Base-by-base conservation (phyloP, 2,329 filamentous ascomycete genomes). In the Tolypocladium paradoxum region DNA sequence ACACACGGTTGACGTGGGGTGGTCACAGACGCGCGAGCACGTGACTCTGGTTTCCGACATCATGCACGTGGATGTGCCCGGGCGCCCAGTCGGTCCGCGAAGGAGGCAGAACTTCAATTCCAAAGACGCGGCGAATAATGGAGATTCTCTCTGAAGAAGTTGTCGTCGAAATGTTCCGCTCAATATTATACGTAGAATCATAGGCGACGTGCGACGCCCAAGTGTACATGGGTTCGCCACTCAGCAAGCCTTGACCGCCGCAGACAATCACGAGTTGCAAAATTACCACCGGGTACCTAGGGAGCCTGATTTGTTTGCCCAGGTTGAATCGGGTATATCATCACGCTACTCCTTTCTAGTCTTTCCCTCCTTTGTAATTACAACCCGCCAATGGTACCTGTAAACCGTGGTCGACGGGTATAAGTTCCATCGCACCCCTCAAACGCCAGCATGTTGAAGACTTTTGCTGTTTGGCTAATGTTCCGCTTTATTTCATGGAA, bases 401-500 rank as follows among this genome's bases (percentile, higher is more conserved):
- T 31, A 51, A 31, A 27, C 33, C 35, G 34, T 29, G 34, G 48
- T 38, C 48, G 27, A 49, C 24, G 16, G 34, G 16, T 14, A 49
- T 27, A 24, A 29, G 9, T 31, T 38, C 50, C 49, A 50, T 27
- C 29, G 35, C 48, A 22, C 34, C 50, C 50, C 50, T 37, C 49
- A 52, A 59, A 57, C 57, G 57, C 57, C 57, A 50, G 53, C 51
- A 54, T 57, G 55, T 57, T 58, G 53, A 55, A 54, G 40, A 52
- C 38, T 52, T 48, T 53, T 43, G 45, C 50, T 48, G 52, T 50
- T 29, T 48, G 35, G 33, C 31, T 52, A 49, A 35, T 46, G 43
- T 46, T 33, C 43, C 43, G 8, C 18, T 64, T 60, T 63, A 61
- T 62, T 63, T 61, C 58, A 57, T 61, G 61, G 59, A 57, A 64